phyloP scores from a whole-genome alignment of 495 filamentous ascomycete species.

The Durotheca rogersii region DNA sequence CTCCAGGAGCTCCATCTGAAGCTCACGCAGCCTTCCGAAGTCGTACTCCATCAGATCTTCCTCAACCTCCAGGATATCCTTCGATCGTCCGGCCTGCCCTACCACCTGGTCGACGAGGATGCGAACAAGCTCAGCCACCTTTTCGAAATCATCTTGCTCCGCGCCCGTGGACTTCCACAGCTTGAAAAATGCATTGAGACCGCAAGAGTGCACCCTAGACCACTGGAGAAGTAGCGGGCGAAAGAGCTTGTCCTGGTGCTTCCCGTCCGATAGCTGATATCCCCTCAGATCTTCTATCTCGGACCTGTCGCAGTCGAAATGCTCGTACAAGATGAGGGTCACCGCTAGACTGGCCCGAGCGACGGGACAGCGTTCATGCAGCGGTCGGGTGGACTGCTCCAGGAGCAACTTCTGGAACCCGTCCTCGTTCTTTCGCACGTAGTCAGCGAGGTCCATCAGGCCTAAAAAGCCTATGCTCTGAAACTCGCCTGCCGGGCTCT shows the following conservation, averaged over 20 bases:
- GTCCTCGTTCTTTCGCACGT: conserved; percentile 85
- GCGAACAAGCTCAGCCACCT: conserved; percentile 84
- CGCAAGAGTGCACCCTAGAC: conserved; percentile 89
- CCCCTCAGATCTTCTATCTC: conserved; percentile 78
- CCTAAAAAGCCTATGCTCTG: conserved; percentile 84
- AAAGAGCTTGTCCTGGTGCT: conserved; percentile 83
- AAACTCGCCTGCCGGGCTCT: conserved; percentile 83
- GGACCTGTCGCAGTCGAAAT: conserved; percentile 90
- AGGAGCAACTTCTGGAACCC: conserved; percentile 87
- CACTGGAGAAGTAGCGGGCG: conserved; percentile 88
- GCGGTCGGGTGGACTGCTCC: conserved; percentile 77
- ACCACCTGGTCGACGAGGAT: conserved; percentile 92
- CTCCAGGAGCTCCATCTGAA: conserved; percentile 95
- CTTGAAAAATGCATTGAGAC: conserved; percentile 85
- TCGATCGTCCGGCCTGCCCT: conserved; percentile 76
- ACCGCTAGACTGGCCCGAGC: conserved; percentile 85
- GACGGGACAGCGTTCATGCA: conserved; percentile 79
- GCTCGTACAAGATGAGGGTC: conserved; percentile 86
- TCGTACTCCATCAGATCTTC: conserved; percentile 86
- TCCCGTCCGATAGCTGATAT: conserved; percentile 74
- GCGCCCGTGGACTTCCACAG: conserved; percentile 90
- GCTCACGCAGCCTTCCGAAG: conserved; percentile 68
- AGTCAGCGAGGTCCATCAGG: conserved; percentile 97
- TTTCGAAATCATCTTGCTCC: conserved; percentile 81
- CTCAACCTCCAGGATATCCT: conserved; percentile 85